These are phyloP conservation scores for Ophiostoma montium DNA, from an alignment of 2,329 filamentous ascomycete species.

Conservation along the genomic window DNA sequence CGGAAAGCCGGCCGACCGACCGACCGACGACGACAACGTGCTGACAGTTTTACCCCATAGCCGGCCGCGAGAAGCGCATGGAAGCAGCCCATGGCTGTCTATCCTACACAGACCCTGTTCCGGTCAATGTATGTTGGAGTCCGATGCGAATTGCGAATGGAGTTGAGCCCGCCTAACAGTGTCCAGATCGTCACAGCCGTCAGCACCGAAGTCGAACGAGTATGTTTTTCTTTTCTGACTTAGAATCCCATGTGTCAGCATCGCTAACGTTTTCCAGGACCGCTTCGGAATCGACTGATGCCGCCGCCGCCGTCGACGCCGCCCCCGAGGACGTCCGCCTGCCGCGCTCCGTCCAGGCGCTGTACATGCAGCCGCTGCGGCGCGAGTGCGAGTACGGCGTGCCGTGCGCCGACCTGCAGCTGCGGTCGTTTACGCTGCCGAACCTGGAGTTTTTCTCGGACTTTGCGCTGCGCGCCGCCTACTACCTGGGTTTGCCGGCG, in stretches of 20 bases:
- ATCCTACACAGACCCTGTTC: slow-evolving; percentile 6
- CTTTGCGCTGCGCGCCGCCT: slow-evolving; percentile 86
- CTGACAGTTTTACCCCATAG: slow-evolving; percentile 1
- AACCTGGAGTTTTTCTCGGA: slow-evolving; percentile 91
- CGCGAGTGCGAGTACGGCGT: slow-evolving; percentile 61
- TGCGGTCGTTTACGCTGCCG: slow-evolving; percentile 79
- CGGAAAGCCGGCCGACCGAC: not conserved
- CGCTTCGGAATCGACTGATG: not conserved
- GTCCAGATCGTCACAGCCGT: not conserved
- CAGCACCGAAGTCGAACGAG: not conserved
- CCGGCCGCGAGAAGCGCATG: slow-evolving; percentile 6
- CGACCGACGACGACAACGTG: not conserved
- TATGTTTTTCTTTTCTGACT: not conserved
- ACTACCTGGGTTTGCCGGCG: slow-evolving; percentile 79
- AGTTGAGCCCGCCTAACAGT: not conserved
- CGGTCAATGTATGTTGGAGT: slow-evolving; percentile 10
- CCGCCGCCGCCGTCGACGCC: not conserved
- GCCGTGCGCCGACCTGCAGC: slow-evolving; percentile 77
- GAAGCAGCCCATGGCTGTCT: slow-evolving; percentile 8
- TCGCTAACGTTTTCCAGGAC: not conserved
- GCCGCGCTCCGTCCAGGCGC: slow-evolving; percentile 68
- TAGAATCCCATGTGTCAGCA: too few relatives aligned
- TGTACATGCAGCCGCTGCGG: slow-evolving; percentile 74
- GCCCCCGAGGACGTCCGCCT: slow-evolving; percentile 31
- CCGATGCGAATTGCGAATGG: not conserved